Percentiles rank a stretch among this genome's conserved stretches.
Evolutionary conservation across 2,329 filamentous ascomycete species (phyloP).

Genomic region (Apiospora arundinis): DNA sequence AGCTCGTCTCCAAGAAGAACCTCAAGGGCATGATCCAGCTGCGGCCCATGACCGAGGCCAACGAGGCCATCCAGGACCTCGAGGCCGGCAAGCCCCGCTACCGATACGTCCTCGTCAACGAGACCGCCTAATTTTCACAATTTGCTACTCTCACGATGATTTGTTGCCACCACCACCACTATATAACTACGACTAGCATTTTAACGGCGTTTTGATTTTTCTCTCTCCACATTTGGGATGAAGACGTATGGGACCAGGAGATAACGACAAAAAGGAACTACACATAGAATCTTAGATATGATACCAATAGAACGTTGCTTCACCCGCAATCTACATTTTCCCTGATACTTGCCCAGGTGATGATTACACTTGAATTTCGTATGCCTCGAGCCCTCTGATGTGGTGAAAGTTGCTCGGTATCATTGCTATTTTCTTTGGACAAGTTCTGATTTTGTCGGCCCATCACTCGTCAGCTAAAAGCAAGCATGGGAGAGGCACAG

Average conservation of each 20-base stretch:
- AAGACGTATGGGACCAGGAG: not conserved
- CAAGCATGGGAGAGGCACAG: not conserved
- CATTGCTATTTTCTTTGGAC: too few species aligned
- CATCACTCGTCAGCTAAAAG: not conserved
- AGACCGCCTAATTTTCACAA: constrained; percentile 21
- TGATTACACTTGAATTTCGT: not conserved
- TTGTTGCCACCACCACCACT: not conserved
- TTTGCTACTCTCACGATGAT: not conserved
- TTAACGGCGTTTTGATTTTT: not conserved
- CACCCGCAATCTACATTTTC: not conserved
- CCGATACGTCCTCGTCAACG: constrained; percentile 37
- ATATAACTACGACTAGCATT: not conserved
- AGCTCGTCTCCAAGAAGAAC: constrained; percentile 53
- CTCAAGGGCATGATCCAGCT: constrained; percentile 57
- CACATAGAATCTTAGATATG: constrained; percentile 15
- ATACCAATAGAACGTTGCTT: constrained; percentile 18
- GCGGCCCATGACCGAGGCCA: constrained; percentile 51
- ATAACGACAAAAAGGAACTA: not conserved
- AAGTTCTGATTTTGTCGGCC: not conserved
- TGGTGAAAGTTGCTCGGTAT: too few species aligned
- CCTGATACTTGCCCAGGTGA: too few species aligned
- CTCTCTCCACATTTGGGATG: too few species aligned
- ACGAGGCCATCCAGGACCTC: constrained; percentile 49
- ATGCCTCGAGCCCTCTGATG: too few species aligned
- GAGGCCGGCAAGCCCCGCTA: constrained; percentile 48